Percentiles rank a stretch among this genome's conserved stretches.
Evolutionary conservation across 306 rosid genomes (phyloP).

Genomic region (Quercus rubra): DNA sequence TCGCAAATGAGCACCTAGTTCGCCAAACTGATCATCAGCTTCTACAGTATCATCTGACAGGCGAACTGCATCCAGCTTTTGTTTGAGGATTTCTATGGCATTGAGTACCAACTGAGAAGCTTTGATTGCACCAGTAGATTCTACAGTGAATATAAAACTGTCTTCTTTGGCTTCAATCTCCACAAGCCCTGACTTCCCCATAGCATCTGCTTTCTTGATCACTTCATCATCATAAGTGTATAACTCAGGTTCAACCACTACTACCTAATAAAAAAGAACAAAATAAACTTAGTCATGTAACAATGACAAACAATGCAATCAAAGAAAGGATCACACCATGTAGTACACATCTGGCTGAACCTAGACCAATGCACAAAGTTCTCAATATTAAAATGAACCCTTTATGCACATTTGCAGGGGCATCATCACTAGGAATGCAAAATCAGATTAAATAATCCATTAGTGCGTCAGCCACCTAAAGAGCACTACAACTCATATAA

Average conservation of each 20-base stretch:
- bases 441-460: not conserved
- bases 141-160: conserved; percentile 87
- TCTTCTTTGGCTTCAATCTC: conserved; percentile 86
- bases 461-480: not conserved
- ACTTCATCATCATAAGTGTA: conserved; percentile 94
- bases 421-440: not conserved
- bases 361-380: not conserved
- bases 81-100: conserved; percentile 92
- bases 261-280: conserved; percentile 38
- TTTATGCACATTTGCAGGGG: not conserved
- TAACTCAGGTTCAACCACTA: conserved; percentile 74
- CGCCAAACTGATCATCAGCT: conserved; percentile 96
- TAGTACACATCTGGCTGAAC: not conserved
- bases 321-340: not conserved
- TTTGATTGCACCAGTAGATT: conserved; percentile 89
- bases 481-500: not conserved
- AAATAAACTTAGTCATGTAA: not conserved
- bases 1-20: conserved; percentile 93
- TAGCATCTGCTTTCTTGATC: conserved; percentile 88
- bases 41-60: conserved; percentile 90
- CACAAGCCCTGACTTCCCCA: conserved; percentile 93
- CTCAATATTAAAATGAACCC: not conserved
- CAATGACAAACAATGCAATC: not conserved
- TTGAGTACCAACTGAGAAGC: conserved; percentile 77
- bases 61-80: conserved; percentile 90